Evolutionary conservation across 768 basidiomycete species (phyloP).

Genomic region (Clavaria fumosa): DNA sequence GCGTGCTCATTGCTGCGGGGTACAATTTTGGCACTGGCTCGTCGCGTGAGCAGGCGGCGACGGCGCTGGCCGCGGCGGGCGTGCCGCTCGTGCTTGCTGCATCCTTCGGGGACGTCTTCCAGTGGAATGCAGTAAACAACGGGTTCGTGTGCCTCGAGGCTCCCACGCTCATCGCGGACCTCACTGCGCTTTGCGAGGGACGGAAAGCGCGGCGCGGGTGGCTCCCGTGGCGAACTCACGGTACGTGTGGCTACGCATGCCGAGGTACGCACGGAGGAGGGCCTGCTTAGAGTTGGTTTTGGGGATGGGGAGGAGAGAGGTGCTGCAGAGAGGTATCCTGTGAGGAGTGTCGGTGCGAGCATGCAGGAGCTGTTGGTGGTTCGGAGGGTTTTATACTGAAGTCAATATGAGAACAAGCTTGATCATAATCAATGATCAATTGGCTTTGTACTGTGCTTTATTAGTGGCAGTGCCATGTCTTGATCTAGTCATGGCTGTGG

Average conservation of each 20-base stretch:
- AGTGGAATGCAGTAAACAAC: constrained; percentile 98
- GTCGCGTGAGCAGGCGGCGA: constrained; percentile 78
- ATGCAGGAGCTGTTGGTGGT: constrained; percentile 97
- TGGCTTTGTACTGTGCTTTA: no score
- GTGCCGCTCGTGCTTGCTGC: constrained; percentile 91
- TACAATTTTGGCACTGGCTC: constrained; percentile 28
- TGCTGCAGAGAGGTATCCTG: constrained; percentile 32
- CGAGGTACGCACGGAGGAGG: constrained; percentile 52
- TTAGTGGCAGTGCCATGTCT: no score
- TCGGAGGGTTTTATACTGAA: constrained; percentile 85
- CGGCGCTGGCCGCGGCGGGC: constrained; percentile 88
- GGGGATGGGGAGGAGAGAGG: constrained; percentile 24
- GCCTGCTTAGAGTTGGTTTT: constrained; percentile 40
- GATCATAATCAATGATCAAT: no score
- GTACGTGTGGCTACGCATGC: constrained; percentile 57
- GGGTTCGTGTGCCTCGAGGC: constrained; percentile 90
- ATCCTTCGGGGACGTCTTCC: constrained; percentile 98
- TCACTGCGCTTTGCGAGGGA: constrained; percentile 67
- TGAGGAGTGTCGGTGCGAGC: constrained; percentile 75
- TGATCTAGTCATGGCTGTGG: no score
- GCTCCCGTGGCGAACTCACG: constrained; percentile 69
- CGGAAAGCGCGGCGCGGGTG: constrained; percentile 64
- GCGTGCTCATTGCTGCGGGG: constrained; percentile 76
- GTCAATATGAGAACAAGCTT: constrained; percentile 31
- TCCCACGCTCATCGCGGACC: constrained; percentile 74